Evolutionary conservation across 768 basidiomycete species (phyloP), one percentile per base, ranked within the genome.

Genomic region (Boletus rex-veris): DNA sequence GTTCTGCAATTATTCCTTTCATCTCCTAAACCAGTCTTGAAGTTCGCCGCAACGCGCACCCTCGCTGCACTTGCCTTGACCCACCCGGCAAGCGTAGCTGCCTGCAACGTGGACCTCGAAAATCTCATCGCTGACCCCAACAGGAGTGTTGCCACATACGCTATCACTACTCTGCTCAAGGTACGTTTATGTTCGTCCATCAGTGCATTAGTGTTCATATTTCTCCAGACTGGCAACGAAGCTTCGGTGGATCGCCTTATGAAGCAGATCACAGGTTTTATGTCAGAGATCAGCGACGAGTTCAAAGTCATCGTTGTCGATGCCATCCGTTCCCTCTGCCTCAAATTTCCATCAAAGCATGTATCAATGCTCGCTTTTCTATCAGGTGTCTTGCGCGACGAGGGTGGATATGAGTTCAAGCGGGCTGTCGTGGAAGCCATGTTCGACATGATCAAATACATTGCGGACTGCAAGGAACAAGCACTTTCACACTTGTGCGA

Each of bases 261-360:
- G 86, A 98, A 98, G 71, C 96, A 98, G 73, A 99, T 99, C 60
- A 90, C 93, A 28, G 89, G 93, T 38, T 99, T 99, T 78, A 97
- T 99, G 95, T 82, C 88, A 53, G 97, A 99, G 72, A 98, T 99
- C 73, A 96, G 92, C 60, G 97, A 99, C 72, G 97, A 99, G 74
- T 99, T 99, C 83, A 98, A 98, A 78, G 95, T 98, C 68, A 97
- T 99, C 74, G 97, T 99, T 45, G 97, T 99, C 52, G 94, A 98
- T 57, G 97, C 97, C 53, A 94, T 99, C 69, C 91, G 97, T 47
- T 93, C 96, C 9, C 84, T 99, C 30, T 98, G 95, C 74, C 86
- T 99, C 76, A 99, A 99, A 73, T 99, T 99, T 80, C 97, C 97
- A 3, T 76, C 88, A 31, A 99, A 99, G 75, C 94, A 99, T 65